These are phyloP conservation scores for Handroanthus guayacan DNA, from an alignment of 257 asterid genomes.

Conservation along the genomic window DNA sequence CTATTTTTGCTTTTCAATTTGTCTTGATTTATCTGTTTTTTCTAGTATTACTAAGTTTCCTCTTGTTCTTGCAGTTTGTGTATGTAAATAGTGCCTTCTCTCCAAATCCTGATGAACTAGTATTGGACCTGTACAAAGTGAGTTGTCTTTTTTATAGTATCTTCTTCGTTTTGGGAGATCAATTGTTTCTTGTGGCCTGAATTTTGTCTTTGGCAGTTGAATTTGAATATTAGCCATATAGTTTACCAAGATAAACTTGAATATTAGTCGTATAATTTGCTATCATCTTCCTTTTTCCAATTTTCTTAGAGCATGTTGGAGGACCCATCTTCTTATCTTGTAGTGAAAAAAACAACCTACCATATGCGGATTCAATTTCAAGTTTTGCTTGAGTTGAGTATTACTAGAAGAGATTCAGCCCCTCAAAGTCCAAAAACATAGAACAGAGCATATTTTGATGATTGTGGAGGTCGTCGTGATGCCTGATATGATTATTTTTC, in stretches of 20 bases:
- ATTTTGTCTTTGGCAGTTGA: constrained; percentile 7
- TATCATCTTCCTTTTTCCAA: not conserved
- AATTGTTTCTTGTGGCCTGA: not conserved
- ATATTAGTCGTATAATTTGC: constrained; percentile 4
- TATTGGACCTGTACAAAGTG: constrained; percentile 79
- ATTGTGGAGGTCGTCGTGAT: not conserved
- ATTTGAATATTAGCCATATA: constrained; percentile 22
- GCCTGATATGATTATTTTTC: not conserved
- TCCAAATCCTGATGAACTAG: constrained; percentile 93
- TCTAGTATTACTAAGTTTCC: constrained; percentile 27
- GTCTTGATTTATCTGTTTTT: not conserved
- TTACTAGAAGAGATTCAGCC: constrained; percentile 1
- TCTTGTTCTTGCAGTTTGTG: constrained; percentile 67
- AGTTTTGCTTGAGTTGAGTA: not conserved
- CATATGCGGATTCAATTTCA: constrained; percentile 3
- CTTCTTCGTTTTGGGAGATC: constrained; percentile 21
- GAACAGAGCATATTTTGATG: not conserved
- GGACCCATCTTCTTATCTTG: not conserved
- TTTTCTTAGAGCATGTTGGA: not conserved
- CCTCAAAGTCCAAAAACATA: not conserved
- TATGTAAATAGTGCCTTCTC: constrained; percentile 97
- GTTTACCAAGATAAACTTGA: constrained; percentile 3
- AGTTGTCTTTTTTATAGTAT: constrained; percentile 42
- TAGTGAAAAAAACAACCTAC: constrained; percentile 13
- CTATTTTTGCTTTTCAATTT: constrained; percentile 2